These are phyloP conservation scores for Akanthomyces lecanii DNA, from an alignment of 2,329 filamentous ascomycete genomes.

Conservation along the genomic window DNA sequence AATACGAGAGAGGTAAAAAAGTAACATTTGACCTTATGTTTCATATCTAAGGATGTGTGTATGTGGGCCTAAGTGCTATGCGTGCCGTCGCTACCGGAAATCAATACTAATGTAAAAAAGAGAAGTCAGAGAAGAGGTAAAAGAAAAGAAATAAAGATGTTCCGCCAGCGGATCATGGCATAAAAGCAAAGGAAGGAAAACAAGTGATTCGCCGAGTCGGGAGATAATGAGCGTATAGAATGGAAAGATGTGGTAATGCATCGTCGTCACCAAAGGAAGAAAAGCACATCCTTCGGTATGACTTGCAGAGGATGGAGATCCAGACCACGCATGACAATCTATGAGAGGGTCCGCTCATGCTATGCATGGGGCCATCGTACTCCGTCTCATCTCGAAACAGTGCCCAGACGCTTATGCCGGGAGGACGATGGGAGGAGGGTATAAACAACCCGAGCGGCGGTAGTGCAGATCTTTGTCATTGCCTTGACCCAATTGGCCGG, in stretches of 20 bases:
- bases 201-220: not conserved
- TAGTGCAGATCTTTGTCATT: not conserved
- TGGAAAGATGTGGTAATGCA: not conserved
- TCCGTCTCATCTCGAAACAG: constrained; percentile 16
- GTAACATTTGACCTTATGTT: not conserved
- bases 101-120: not conserved
- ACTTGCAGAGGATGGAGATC: not conserved
- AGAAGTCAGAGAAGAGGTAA: not conserved
- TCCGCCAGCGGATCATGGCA: constrained; percentile 10
- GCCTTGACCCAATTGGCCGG: not conserved
- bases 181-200: not conserved
- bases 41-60: not conserved
- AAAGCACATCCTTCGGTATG: not conserved
- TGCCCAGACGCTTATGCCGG: not conserved
- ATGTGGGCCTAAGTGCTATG: not conserved
- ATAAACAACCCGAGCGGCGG: not conserved
- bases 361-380: not conserved
- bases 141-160: not conserved
- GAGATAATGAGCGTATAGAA: constrained; percentile 5
- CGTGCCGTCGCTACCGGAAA: constrained; percentile 7
- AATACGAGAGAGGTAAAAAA: not conserved
- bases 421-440: not conserved
- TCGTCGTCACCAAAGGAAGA: not conserved
- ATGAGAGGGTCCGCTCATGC: not conserved
- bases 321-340: not conserved